Evolutionary conservation across 2,329 filamentous ascomycete species (phyloP).

Genomic region (Apiospora rasikravindrae): DNA sequence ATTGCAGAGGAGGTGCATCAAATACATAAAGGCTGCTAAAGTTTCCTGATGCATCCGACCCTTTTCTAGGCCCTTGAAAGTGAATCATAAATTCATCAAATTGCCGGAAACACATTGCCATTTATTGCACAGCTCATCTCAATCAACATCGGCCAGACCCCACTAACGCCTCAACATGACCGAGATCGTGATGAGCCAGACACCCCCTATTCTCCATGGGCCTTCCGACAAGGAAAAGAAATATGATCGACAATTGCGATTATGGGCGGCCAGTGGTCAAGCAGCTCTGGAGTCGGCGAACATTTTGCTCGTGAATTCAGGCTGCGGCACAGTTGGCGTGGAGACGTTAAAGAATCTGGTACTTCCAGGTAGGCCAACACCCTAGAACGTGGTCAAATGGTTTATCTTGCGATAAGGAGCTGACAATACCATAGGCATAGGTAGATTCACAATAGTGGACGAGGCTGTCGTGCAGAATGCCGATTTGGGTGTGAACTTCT

Average conservation of each 20-base stretch:
- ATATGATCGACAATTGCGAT: conserved; percentile 92
- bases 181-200: conserved; percentile 50
- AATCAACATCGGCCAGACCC: not conserved
- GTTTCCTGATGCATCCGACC: not conserved
- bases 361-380: conserved; percentile 66
- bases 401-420: conserved; percentile 18
- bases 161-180: conserved; percentile 42
- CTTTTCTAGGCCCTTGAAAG: not conserved
- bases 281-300: conserved; percentile 88
- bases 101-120: not conserved
- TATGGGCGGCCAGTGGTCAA: conserved; percentile 95
- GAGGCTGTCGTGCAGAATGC: conserved; percentile 75
- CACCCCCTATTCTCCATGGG: conserved; percentile 54
- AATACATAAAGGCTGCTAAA: not conserved
- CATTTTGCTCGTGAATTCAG: conserved; percentile 88
- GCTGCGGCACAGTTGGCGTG: conserved; percentile 83
- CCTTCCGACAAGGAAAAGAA: conserved; percentile 72
- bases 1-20: not conserved
- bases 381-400: not conserved
- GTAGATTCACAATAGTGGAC: conserved; percentile 90
- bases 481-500: conserved; percentile 96
- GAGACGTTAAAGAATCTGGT: conserved; percentile 98
- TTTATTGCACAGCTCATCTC: not conserved
- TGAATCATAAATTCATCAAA: not conserved
- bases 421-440: conserved; percentile 67